Base-by-base conservation (phyloP, 306 rosid species). In the Luffa acutangula region DNA sequence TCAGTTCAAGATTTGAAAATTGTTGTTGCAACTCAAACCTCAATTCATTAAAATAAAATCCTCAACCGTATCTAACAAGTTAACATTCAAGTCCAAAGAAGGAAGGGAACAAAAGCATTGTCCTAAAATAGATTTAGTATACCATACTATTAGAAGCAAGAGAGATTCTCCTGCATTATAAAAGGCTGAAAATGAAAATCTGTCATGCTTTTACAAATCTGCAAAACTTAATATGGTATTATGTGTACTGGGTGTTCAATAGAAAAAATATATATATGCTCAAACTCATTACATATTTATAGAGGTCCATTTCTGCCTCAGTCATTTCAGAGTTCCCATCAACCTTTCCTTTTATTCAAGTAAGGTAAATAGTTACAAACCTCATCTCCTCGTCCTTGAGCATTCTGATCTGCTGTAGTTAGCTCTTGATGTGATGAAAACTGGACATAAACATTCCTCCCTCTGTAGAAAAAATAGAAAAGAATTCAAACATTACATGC, bases 361-460 rank as follows among this genome's bases (percentile, higher is more conserved):
- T 52, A 20, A 54, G 51, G 74, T 82, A 17, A 75, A 53, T 83
- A 84, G 79, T 79, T 85, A 78, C 89, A 83, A 88, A 96, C 99
- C 99, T 96, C 99, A 74, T 96, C 97, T 80, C 90, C 99, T 76
- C 99, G 92, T 56, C 93, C 97, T 93, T 96, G 99, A 76, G 79
- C 73, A 77, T 85, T 93, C 81, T 93, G 98, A 82, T 96, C 97
- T 92, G 92, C 89, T 14, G 97, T 96, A 42, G 99, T 96, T 62
- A 96, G 82, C 80, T 96, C 99, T 86, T 88, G 98, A 90, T 96
- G 99, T 11, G 99, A 96, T 46, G 99, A 96, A 85, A 90, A 96
- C 82, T 96, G 99, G 82, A 93, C 90, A 89, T 96, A 96, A 72
- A 96, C 98, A 93, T 96, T 96, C 90, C 99, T 90, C 72, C 99